Base-by-base conservation (phyloP, 805 yeast genomes). In the Schwanniomyces occidentalis region DNA sequence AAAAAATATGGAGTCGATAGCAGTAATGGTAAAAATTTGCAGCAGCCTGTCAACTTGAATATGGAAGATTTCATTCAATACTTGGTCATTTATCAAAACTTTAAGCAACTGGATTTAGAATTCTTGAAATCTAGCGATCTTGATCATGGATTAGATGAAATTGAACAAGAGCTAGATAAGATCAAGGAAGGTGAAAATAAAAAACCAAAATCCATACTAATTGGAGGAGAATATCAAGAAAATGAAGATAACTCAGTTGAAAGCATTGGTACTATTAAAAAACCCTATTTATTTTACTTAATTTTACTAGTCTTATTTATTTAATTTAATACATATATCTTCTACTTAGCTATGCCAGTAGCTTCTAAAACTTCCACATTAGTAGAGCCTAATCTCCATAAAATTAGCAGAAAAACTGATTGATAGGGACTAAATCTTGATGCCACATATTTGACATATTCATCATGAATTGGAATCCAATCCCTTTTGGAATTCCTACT, bases 331-430 rank as follows among this genome's bases (percentile, higher is more conserved):
- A 8, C 27, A 8, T 24, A 24, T n/a, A n/a, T n/a, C n/a, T n/a
- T n/a, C 7, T 20, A 8, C 9, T 20, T 14, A 17, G 10, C 8
- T 14, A 34, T 38, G 9, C 48, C 51, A 16, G 35, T 20, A 14
- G 42, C 44, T 21, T 55, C 64, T 33, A 69, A 49, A 2, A 63
- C 79, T 1, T 73, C 81, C 28, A 82, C 64, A 37, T 74, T 64
- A 2, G 84, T 79, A 21, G 76, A 65, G 14, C 85, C 71, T 16
- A 84, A 45, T 41, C 89, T 69, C 96, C 96, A 88, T 42, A 86
- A 52, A 3, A 85, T 44, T 49, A 83, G 52, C 86, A 84, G 85
- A 32, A 85, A 73, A 3, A 77, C 74, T 16, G 83, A 70, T 35
- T 81, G 65, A 52, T 82, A 81, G 0, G 96, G 96, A 30, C 61